Evolutionary conservation across 495 filamentous ascomycete genomes (phyloP), one percentile per base, ranked within the genome.

Genomic region (Talaromyces proteolyticus): DNA sequence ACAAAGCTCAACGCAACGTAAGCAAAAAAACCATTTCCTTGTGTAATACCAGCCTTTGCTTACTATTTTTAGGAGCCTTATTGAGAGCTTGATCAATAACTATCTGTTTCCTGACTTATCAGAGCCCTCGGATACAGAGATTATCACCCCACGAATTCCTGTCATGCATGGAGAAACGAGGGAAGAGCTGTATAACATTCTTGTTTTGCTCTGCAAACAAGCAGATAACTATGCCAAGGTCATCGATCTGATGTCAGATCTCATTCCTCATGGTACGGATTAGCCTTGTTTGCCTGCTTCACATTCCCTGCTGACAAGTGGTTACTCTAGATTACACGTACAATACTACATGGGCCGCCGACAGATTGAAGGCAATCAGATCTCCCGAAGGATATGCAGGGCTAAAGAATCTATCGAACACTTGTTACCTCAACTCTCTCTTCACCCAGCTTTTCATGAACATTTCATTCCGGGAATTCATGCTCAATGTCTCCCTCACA

Each of bases 401-500:
- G 3, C 66, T 99, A 2, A 77, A 73, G 51, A 99, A 99, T 59
- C 77, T 97, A 2, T 92, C 91, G 4, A 96, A 96, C 60, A 97
- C 93, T 6, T 99, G 93, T 69, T 99, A 99, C 61, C 75, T 97
- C 64, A 97, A 97, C 67, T 97, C 93, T 0, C 74, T 99, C 4
- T 79, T 97, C 53, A 93, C 90, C 2, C 94, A 97, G 60, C 82
- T 99, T 1, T 99, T 94, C 72, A 96, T 96, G 91, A 97, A 99
- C 59, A 65, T 87, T 29, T 77, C 80, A 21, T 96, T 99, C 57
- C 82, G 93, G 11, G 77, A 81, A 26, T 95, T 96, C 66, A 87
- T 97, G 57, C 73, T 96, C 34, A 68, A 77, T 40, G 73, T 87
- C 10, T 69, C 79, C 12, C 61, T 81, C 10, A 59, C 69, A 6